phyloP scores from a whole-genome alignment of 2,329 filamentous ascomycete genomes.

The Fusarium tjaetaba region DNA sequence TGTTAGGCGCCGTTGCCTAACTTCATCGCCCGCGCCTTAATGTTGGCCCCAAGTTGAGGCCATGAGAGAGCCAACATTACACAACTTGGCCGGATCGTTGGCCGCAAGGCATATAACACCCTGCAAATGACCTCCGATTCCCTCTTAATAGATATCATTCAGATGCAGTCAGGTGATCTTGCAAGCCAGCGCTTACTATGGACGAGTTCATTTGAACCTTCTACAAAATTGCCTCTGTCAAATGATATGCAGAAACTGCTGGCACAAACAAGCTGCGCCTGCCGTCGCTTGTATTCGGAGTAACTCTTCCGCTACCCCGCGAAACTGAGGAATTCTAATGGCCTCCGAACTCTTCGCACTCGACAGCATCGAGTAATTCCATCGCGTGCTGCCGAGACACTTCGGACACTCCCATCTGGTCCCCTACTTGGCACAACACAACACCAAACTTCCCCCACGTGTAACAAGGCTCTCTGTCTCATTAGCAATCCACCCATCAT shows the following conservation, averaged over 20 bases:
- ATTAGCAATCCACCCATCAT: neutral
- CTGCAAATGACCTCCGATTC: rapidly evolving
- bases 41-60: neutral
- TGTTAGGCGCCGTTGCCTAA: neutral
- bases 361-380: too few relatives aligned
- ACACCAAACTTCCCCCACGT: neutral
- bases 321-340: rapidly evolving
- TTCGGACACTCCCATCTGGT: neutral
- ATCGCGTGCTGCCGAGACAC: neutral
- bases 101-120: neutral
- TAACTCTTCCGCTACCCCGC: too few relatives aligned
- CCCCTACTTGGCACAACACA: neutral
- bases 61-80: neutral
- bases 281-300: too few relatives aligned
- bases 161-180: rapidly evolving
- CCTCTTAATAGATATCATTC: rapidly evolving
- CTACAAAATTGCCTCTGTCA: too few relatives aligned
- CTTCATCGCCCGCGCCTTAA: neutral
- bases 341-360: rapidly evolving
- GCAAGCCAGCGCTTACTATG: rapidly evolving
- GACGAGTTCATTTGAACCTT: neutral
- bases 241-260: too few relatives aligned
- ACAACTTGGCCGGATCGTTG: rapidly evolving
- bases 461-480: neutral
- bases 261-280: neutral